Percentiles rank a stretch among this genome's conserved stretches.
Evolutionary conservation across 768 basidiomycete genomes (phyloP).

Genomic region (Candolleomyces aberdarensis): DNA sequence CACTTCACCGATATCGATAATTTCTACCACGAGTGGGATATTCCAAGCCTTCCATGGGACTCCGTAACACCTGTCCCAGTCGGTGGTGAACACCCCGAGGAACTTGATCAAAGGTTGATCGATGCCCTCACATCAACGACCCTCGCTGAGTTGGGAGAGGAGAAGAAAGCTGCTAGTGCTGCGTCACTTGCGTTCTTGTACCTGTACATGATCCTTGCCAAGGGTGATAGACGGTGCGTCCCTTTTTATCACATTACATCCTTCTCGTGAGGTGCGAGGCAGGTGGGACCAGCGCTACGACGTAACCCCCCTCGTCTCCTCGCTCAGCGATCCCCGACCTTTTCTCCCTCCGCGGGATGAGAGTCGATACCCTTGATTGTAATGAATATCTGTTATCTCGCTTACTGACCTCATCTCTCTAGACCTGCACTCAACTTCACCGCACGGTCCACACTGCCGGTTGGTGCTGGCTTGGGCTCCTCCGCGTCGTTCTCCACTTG

Average conservation of each 20-base stretch:
- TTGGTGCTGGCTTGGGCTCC: constrained; percentile 94
- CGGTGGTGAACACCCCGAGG: constrained; percentile 55
- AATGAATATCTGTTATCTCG: background rate
- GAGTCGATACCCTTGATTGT: background rate
- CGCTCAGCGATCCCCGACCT: constrained; percentile 1
- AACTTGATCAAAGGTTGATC: constrained; percentile 71
- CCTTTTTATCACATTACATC: constrained; percentile 1
- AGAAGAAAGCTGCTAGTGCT: constrained; percentile 35
- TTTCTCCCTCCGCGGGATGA: constrained; percentile 5
- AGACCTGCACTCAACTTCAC: constrained; percentile 81
- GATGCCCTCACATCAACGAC: constrained; percentile 59
- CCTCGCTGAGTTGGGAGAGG: constrained; percentile 32
- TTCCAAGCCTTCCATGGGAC: constrained; percentile 77
- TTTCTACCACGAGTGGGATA: constrained; percentile 79
- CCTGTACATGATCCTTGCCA: constrained; percentile 80
- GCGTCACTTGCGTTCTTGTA: constrained; percentile 81
- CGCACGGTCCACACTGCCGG: constrained; percentile 84
- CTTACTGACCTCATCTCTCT: background rate
- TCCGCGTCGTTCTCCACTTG: constrained; percentile 95
- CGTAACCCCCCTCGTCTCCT: background rate
- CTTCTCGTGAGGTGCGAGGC: background rate
- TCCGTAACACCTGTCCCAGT: constrained; percentile 51
- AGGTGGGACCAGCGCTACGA: background rate
- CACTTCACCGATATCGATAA: constrained; percentile 77
- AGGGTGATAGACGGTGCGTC: constrained; percentile 26